phyloP scores from a whole-genome alignment of 345 rosid genomes.

The Ceriops decandra region DNA sequence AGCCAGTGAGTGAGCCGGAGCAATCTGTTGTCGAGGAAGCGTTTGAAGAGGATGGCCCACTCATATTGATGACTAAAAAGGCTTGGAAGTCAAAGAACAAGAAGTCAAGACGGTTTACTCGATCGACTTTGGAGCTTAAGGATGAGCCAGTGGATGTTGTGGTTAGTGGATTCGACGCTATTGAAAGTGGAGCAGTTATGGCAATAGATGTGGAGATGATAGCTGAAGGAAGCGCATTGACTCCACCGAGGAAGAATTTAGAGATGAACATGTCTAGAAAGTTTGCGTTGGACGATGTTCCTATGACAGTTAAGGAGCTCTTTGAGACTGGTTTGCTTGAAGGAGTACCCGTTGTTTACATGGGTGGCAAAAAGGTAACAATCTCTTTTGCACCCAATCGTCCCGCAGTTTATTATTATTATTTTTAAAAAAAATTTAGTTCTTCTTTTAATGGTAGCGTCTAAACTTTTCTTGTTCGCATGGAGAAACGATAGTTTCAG shows the following conservation, averaged over 20 bases:
- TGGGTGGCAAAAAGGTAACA: constrained; percentile 77
- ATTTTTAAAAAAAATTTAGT: not conserved
- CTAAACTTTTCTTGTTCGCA: not conserved
- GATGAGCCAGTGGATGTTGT: constrained; percentile 27
- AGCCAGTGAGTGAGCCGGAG: constrained; percentile 18
- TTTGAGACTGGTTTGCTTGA: constrained; percentile 92
- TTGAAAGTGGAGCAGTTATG: constrained; percentile 28
- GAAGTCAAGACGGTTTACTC: constrained; percentile 31
- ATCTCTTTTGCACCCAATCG: constrained; percentile 2
- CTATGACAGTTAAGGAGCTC: constrained; percentile 81
- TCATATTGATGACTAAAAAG: constrained; percentile 10
- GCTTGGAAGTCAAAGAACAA: constrained; percentile 15
- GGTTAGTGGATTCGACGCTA: constrained; percentile 35
- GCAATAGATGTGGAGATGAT: constrained; percentile 45
- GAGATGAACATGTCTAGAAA: constrained; percentile 56
- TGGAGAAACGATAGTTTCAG: constrained; percentile 44
- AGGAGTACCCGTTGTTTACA: constrained; percentile 78
- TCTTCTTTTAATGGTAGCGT: not conserved
- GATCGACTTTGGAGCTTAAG: constrained; percentile 33
- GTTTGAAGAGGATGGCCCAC: not conserved
- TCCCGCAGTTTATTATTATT: not conserved
- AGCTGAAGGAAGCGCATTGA: constrained; percentile 48
- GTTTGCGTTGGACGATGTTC: constrained; percentile 49
- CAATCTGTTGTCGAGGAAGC: constrained; percentile 2
- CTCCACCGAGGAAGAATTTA: constrained; percentile 41